Evolutionary conservation across 1,139 yeast species (phyloP).

Genomic region (Scheffersomyces segobiensis): DNA sequence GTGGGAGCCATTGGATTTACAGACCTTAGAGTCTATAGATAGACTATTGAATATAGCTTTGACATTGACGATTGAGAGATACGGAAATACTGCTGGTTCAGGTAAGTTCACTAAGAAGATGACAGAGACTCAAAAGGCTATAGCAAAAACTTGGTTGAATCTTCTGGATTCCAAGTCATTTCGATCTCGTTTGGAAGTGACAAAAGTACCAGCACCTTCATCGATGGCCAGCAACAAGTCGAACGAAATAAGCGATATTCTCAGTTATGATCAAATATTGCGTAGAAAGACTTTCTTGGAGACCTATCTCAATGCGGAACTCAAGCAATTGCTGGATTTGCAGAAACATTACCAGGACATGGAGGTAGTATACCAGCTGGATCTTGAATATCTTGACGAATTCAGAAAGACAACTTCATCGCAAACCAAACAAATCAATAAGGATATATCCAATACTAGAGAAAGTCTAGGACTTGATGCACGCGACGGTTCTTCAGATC

Average conservation of each 20-base stretch:
- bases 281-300: slow-evolving; percentile 35
- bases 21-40: slow-evolving; percentile 23
- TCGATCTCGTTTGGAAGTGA: slow-evolving; percentile 27
- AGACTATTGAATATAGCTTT: slow-evolving; percentile 32
- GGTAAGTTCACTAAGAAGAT: slow-evolving; percentile 16
- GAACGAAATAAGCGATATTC: slow-evolving; percentile 24
- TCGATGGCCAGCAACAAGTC: slow-evolving; percentile 16
- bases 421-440: slow-evolving; percentile 7
- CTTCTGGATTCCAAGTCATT: slow-evolving; percentile 27
- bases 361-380: slow-evolving; percentile 28
- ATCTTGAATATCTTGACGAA: slow-evolving; percentile 32
- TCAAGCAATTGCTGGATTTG: slow-evolving; percentile 38
- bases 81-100: slow-evolving; percentile 9
- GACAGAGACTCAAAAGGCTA: slow-evolving; percentile 27
- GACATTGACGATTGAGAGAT: slow-evolving; percentile 32
- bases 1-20: slow-evolving; percentile 34
- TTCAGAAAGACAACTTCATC: slow-evolving; percentile 12
- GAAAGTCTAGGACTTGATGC: background rate
- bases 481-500: background rate
- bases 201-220: slow-evolving; percentile 36
- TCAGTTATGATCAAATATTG: slow-evolving; percentile 32
- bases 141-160: slow-evolving; percentile 35
- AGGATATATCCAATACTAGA: slow-evolving; percentile 5
- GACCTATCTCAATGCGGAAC: slow-evolving; percentile 44
- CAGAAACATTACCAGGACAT: slow-evolving; percentile 27